phyloP scores from a whole-genome alignment of 2,329 filamentous ascomycete genomes.

The Hymenoscyphus scutula region DNA sequence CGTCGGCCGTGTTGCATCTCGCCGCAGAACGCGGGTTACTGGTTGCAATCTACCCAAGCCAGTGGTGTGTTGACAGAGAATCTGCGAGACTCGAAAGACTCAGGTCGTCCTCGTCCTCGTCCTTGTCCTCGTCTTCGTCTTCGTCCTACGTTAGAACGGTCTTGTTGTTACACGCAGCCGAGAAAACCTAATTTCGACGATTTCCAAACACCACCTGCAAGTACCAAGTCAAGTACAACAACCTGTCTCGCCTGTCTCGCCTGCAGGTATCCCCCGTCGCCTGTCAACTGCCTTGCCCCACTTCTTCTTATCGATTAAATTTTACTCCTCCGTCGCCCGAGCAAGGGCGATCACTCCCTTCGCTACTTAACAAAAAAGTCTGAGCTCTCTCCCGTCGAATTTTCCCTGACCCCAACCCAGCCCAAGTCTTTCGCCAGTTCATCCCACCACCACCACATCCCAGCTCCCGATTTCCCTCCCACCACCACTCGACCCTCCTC shows the following conservation, averaged over 20 bases:
- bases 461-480: background rate
- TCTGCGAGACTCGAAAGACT: no score
- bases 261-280: no score
- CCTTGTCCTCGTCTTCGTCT: no score
- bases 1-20: background rate
- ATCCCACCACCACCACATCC: slow-evolving; percentile 10
- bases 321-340: no score
- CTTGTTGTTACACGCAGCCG: no score
- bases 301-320: background rate
- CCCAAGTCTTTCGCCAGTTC: slow-evolving; percentile 8
- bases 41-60: background rate
- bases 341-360: slow-evolving; percentile 1
- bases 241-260: no score
- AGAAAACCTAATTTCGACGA: background rate
- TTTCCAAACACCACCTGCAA: background rate
- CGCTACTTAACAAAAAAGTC: slow-evolving; percentile 14
- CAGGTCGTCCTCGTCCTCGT: no score
- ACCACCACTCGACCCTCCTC: background rate
- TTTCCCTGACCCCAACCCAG: no score
- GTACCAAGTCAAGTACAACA: background rate
- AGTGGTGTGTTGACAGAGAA: background rate
- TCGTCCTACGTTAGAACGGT: no score
- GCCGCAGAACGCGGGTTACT: background rate
- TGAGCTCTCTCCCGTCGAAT: slow-evolving; percentile 3
- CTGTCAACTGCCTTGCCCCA: background rate